Evolutionary conservation across 352 stramenopile genomes (phyloP), one percentile per base, ranked within the genome.

Genomic region (Phytophthora lateralis): DNA sequence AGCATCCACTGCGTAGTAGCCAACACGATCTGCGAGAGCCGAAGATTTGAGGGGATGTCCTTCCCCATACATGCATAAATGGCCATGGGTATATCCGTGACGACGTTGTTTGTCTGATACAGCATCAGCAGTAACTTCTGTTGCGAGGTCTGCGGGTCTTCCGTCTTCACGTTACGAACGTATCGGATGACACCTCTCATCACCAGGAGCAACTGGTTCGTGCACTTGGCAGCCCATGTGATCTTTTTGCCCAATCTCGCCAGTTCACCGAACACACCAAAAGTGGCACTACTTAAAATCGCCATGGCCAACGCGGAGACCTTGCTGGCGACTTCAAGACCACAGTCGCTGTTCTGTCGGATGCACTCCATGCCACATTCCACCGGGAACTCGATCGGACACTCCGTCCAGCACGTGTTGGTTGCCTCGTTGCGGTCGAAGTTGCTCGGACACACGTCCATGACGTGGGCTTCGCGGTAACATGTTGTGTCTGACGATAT

Each of bases 371-470:
- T 62, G 24, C 66, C 70, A 39, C 70, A 78, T 27, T 59, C 50
- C 6, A 78, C 42, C 7, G 70, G 70, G 17, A 66, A 75, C 12
- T 66, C 67, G 2, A 78, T 56, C 0, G 78, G 78, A 27, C 78
- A 88, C 39, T 84, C 60, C 0, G 74, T 68, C 76, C 76, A 86
- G 71, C 76, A 86, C 14, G 76, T 83, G 18, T 69, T 78, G 39
- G 73, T 73, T 0, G 61, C 63, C 3, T 78, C 67, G 39, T 80
- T 60, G 9, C 53, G 54, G 26, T 72, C 52, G 61, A 74, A 86
- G 29, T 73, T 69, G 1, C 53, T 30, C 5, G 70, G 66, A 30
- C 74, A 82, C 8, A 50, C 59, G 35, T 65, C 66, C 43, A 68
- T 66, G n/a, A 75, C 39, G 41, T 80, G 65, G 12, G 66, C 69